These are phyloP conservation scores for Rhizopogon roseolus DNA, from an alignment of 768 basidiomycete genomes.

Conservation along the genomic window DNA sequence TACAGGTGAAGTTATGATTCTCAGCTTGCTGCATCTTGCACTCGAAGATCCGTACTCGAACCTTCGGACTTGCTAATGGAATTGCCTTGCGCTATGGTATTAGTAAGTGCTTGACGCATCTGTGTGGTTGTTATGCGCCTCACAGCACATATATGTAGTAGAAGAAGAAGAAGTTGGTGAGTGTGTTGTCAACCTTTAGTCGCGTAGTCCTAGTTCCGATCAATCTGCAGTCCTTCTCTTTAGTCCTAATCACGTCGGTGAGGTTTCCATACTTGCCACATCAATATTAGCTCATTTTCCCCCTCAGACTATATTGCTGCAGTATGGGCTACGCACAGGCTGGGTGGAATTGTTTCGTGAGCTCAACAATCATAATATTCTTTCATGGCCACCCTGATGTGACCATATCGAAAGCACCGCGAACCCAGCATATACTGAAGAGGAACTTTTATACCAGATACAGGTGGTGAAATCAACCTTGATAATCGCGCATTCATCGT, in stretches of 20 bases:
- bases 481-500: constrained; percentile 27
- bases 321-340: constrained; percentile 56
- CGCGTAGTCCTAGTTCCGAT: neutral
- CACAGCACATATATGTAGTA: constrained; percentile 12
- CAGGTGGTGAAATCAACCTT: constrained; percentile 20
- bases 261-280: constrained; percentile 5
- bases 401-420: constrained; percentile 17
- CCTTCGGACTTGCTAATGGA: constrained; percentile 50
- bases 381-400: neutral
- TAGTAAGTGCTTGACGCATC: constrained; percentile 25
- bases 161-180: constrained; percentile 51
- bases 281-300: constrained; percentile 1
- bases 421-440: constrained; percentile 31
- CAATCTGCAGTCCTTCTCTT: constrained; percentile 49
- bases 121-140: neutral
- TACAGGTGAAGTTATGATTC: neutral
- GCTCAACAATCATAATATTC: constrained; percentile 8
- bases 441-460: constrained; percentile 30
- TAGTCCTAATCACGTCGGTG: constrained; percentile 62
- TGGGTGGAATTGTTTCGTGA: constrained; percentile 60
- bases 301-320: constrained; percentile 46
- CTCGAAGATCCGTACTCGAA: constrained; percentile 36
- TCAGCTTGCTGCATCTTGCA: neutral
- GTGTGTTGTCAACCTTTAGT: constrained; percentile 5
- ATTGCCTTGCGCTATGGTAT: constrained; percentile 44